Evolutionary conservation across 164 flowering plant species (phyloP).

Genomic region (Chimonanthus salicifolius): DNA sequence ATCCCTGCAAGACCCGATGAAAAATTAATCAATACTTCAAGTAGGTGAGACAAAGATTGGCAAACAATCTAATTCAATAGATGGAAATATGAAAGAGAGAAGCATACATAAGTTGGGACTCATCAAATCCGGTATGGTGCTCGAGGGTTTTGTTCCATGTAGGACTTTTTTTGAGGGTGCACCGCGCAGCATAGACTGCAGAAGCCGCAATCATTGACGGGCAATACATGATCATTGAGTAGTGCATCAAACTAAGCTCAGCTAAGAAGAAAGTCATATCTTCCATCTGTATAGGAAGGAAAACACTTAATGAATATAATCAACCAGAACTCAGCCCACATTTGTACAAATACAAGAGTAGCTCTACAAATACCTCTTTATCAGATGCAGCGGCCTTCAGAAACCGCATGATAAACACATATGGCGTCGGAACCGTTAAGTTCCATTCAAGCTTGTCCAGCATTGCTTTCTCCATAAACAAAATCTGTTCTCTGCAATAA

Average conservation of each 20-base stretch:
- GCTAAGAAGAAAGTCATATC: conserved; percentile 58
- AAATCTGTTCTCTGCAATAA: conserved; percentile 49
- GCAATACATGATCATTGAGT: conserved; percentile 37
- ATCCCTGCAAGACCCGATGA: conserved; percentile 27
- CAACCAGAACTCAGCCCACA: not conserved
- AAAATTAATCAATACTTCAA: not conserved
- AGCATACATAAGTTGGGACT: conserved; percentile 40
- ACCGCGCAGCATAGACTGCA: conserved; percentile 80
- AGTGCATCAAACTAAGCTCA: conserved; percentile 76
- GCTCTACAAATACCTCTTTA: conserved; percentile 19
- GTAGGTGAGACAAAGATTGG: not conserved
- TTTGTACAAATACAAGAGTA: not conserved
- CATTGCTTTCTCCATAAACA: conserved; percentile 71
- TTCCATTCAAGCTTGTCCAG: conserved; percentile 73
- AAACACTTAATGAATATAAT: not conserved
- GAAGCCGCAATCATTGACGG: conserved; percentile 93
- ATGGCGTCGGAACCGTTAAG: conserved; percentile 80
- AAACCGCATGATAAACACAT: conserved; percentile 73
- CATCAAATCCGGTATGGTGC: conserved; percentile 66
- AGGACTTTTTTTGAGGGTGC: conserved; percentile 50
- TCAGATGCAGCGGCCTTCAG: conserved; percentile 68
- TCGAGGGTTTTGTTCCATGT: conserved; percentile 68
- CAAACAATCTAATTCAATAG: not conserved
- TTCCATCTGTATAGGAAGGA: conserved; percentile 38
- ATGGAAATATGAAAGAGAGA: not conserved